A percentile compares a stretch with the other conserved stretches of the same genome.
Conservation (phyloP, 352 stramenopile genomes). For the Blastocystis sp. region DNA sequence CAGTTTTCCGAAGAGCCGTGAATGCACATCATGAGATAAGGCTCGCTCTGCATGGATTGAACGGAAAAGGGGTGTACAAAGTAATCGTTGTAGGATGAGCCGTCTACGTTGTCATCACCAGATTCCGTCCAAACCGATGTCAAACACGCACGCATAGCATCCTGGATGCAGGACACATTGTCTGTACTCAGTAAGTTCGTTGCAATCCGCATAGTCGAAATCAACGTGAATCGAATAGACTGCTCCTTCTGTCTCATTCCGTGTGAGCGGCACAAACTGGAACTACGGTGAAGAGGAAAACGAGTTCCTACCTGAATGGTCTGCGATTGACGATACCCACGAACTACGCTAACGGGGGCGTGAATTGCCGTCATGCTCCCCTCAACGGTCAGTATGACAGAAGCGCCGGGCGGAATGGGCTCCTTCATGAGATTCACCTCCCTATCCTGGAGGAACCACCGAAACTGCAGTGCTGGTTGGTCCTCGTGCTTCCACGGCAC, state of each 20-base stretch:
- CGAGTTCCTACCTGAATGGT: not conserved
- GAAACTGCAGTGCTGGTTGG: not conserved
- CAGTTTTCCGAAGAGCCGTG: too few species aligned
- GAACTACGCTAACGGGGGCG: not conserved
- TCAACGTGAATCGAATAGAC: not conserved
- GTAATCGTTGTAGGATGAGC: not conserved
- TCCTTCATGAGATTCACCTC: not conserved
- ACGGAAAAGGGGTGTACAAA: not conserved
- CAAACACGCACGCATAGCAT: conserved; percentile 28
- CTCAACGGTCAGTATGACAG: not conserved
- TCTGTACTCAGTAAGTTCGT: not conserved
- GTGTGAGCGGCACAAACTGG: not conserved
- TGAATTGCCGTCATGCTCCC: not conserved
- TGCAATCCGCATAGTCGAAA: conserved; percentile 20
- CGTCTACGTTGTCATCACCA: too few species aligned
- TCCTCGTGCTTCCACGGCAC: not conserved
- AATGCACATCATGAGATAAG: not conserved
- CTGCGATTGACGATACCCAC: not conserved
- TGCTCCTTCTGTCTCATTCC: not conserved
- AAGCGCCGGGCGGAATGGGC: not conserved
- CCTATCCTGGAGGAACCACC: not conserved
- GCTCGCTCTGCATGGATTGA: not conserved
- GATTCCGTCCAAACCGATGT: not conserved
- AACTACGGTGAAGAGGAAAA: not conserved
- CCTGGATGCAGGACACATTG: not conserved